Base-by-base conservation (phyloP, 495 filamentous ascomycete species). In the Wilcoxina mikolae region DNA sequence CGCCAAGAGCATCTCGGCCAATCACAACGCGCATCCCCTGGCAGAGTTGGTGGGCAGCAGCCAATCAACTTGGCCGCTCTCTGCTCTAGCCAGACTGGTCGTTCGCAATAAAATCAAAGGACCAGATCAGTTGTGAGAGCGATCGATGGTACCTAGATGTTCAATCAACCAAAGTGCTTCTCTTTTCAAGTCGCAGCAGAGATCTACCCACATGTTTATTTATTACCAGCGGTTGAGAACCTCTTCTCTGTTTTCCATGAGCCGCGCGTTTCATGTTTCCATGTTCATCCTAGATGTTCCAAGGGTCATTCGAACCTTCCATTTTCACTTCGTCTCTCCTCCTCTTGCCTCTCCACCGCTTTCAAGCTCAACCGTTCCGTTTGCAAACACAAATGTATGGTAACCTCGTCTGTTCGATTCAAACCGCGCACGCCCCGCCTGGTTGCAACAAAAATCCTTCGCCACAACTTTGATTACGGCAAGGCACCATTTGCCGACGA, bases 391-490 rank as follows among this genome's bases (percentile, higher is more conserved):
- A 39, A 39, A 39, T 18, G 35, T 39, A 39, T 7, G 9, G 50
- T 31, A 18, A 27, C 38, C 27, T 57, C 50, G 4, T 55, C 41
- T 53, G 27, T 27, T 33, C 4, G 20, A 12, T 35, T 46, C 25
- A 31, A 18, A 39, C 35, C 35, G 35, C 20, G 35, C 35, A 39
- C 35, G 35, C 20, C 20, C 35, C 4, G 35, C 20, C 35, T 39
- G 35, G n/a, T 39, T 39, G 31, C 31, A 38, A 39, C 35, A 39
- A 39, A 39, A 12, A 12, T 1, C 1, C n/a, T n/a, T n/a, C n/a
- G n/a, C n/a, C n/a, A 3, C 4, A 12, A 39, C 12, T 39, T 39
- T 39, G 35, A 12, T 39, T 5, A 18, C 35, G 35, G 35, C 12
- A 39, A 39, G 35, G 35, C 35, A 5, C 4, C 35, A 39, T 39